phyloP scores from a whole-genome alignment of 768 basidiomycete species.

The Dictyophora rubrovolvata region DNA sequence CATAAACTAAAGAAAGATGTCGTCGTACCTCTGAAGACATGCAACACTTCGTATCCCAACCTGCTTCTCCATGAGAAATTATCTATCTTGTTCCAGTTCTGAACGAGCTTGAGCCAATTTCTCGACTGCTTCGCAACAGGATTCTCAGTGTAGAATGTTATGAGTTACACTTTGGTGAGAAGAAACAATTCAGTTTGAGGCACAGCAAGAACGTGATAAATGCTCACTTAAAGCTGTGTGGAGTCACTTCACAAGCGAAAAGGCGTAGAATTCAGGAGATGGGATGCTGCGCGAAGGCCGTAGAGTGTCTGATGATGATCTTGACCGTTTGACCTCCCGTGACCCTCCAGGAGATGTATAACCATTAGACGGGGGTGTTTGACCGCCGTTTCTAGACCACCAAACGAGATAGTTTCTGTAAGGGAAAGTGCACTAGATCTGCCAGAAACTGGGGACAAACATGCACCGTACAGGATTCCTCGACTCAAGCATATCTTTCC shows the following conservation, averaged over 20 bases:
- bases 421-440: constrained; percentile 28
- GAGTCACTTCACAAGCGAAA: constrained; percentile 78
- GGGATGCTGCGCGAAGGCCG: constrained; percentile 20
- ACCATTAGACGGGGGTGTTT: constrained; percentile 3
- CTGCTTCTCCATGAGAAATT: constrained; percentile 50
- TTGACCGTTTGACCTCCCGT: constrained; percentile 7
- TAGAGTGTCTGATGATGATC: constrained; percentile 6
- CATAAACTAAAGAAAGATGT: neutral
- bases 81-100: constrained; percentile 55
- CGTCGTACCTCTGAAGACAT: neutral
- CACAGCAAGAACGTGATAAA: neutral
- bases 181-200: constrained; percentile 27
- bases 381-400: constrained; percentile 23
- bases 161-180: constrained; percentile 34
- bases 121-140: constrained; percentile 56
- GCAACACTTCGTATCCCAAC: constrained; percentile 33
- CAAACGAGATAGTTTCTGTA: constrained; percentile 12
- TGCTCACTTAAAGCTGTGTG: constrained; percentile 29
- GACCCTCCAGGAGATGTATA: too few relatives aligned
- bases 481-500: constrained; percentile 10
- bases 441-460: constrained; percentile 12
- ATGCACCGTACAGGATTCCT: neutral
- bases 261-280: constrained; percentile 52
- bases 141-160: constrained; percentile 61
- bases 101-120: constrained; percentile 44